Base-by-base conservation (phyloP, 345 rosid species). In the Populus simonii region DNA sequence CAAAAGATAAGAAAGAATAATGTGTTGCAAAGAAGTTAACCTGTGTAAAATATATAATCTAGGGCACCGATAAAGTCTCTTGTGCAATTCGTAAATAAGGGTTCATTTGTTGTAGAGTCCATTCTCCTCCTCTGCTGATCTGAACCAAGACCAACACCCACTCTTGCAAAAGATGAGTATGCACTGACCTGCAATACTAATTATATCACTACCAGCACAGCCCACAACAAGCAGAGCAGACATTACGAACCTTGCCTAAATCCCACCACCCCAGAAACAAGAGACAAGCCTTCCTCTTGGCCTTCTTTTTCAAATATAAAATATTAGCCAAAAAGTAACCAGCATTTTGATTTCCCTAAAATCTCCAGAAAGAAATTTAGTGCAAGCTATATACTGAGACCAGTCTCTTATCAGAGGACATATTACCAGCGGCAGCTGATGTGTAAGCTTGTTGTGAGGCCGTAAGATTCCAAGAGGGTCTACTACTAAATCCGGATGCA, bases 11-110 rank as follows among this genome's bases (percentile, higher is more conserved):
- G 35, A 72, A 5, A 39, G 17, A 57, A 10, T 59, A 35, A 61
- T 15, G 4, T 51, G 20, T 65, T 23, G 10, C 62, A 39, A 59
- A 20, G 18, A 59, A 62, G 55, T 38, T 80, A 73, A 96, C 99
- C 98, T 75, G 99, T 92, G 89, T 92, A 94, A 79, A 94, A 94
- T 88, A 96, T 94, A 86, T 96, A 94, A 84, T 96, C 99, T 29
- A 88, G 86, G 22, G 99, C 90, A 87, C 97, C 97, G 8, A 91
- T 87, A 66, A 94, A 96, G 82, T 96, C 99, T 81, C 97, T 89
- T 17, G 98, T 96, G 89, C 95, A 96, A 79, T 94, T 91, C 39
- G 98, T 94, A 86, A 96, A 96, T 82, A 94, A 84, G 0, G 99
- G 99, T 79, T 96, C 99, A 82, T 94, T 96, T 45, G 97, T 90